phyloP scores from a whole-genome alignment of 176 grass and related monocot species.

The bread wheat (Triticum aestivum) region DNA sequence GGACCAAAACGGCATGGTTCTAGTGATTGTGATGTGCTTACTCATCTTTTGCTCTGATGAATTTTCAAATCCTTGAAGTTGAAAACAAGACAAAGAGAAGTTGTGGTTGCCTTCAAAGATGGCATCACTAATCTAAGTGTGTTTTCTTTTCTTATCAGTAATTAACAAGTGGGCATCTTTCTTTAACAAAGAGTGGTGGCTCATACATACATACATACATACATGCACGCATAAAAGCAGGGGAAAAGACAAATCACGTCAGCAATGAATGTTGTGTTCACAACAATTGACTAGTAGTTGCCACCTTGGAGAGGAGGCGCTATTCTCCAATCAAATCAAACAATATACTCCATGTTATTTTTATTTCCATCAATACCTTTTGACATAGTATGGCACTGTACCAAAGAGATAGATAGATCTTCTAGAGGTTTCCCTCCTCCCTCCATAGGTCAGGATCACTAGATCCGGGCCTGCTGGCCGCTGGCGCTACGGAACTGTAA shows the following conservation, averaged over 20 bases:
- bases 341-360: neutral
- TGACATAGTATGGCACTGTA: neutral
- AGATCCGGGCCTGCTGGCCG: neutral
- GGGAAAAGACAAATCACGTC: neutral
- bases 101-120: neutral
- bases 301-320: neutral
- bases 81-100: neutral
- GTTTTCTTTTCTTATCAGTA: neutral
- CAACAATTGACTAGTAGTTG: neutral
- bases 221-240: neutral
- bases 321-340: neutral
- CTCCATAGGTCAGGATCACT: neutral
- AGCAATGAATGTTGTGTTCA: neutral
- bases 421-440: neutral
- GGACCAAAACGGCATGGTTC: neutral
- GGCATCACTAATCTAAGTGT: neutral
- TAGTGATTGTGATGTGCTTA: neutral
- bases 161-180: neutral
- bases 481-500: slow-evolving; percentile 14
- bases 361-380: neutral
- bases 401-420: neutral
- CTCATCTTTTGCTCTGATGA: neutral
- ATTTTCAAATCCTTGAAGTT: neutral
- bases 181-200: neutral
- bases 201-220: no score